Base-by-base conservation (phyloP, 75 land plant species). In the Selaginella tamariscina region DNA sequence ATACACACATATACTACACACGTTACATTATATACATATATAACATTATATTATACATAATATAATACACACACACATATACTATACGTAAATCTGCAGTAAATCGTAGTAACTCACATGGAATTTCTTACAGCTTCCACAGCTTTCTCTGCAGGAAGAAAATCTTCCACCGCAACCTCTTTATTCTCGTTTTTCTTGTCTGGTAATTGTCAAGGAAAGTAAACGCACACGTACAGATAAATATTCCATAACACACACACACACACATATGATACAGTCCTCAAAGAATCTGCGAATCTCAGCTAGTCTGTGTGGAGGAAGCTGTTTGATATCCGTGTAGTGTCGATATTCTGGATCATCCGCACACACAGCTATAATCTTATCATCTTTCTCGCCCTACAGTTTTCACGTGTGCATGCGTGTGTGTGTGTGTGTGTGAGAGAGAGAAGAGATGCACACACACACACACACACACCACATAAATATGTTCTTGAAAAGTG, bases 121-220 rank as follows among this genome's bases (percentile, higher is more conserved):
- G 71, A 69, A 29, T 69, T 56, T 26, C 68, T 23, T 18, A 69
- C 39, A 55, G 68, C 71, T 69, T 69, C 71, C 24, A 62, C 0
- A 8, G 71, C 68, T 26, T 63, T 62, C 24, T 69, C 71, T 0
- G 71, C 27, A 18, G 62, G 27, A 22, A 69, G 27, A 11, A 69
- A 69, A 18, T 62, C 68, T 5, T 69, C 30, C 71, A 69, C 71
- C 21, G 69, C 71, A 22, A 69, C 71, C 29, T 69, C 70, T 30
- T 69, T 69, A 33, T 69, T 69, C 68, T 69, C 71, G 68, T 69
- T 69, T 28, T 69, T 69, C 71, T 69, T 69, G 68, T 69, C 71
- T 69, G 70, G 11, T 5, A 59, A 5, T 59, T n/a, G 62, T 2
- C 21, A 5, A 8, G 8, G 23, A 59, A 59, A 59, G 2, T 8